These are phyloP conservation scores for Powellomyces hirtus DNA, from an alignment of 192 early-diverging fungal genomes.

Conservation along the genomic window DNA sequence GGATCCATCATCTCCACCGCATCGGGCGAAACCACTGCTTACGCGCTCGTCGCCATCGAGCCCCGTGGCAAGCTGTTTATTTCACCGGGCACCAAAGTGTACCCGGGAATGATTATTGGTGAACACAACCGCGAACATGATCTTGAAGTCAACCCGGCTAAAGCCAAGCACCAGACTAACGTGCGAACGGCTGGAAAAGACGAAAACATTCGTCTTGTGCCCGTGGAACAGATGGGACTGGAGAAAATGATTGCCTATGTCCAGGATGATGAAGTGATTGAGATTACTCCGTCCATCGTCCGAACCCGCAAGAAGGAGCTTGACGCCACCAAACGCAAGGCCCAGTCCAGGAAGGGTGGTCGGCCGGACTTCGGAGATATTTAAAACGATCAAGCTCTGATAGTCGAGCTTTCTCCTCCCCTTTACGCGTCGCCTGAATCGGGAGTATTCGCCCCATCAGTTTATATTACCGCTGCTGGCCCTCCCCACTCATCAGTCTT, in stretches of 20 bases:
- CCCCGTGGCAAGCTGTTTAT: conserved; percentile 80
- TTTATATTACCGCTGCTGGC: too few relatives aligned
- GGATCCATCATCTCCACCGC: conserved; percentile 74
- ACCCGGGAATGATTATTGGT: conserved; percentile 85
- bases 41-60: conserved; percentile 74
- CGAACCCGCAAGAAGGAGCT: conserved; percentile 74
- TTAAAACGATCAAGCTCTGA: too few relatives aligned
- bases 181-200: conserved; percentile 78
- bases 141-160: conserved; percentile 81
- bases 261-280: conserved; percentile 80
- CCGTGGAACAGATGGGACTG: conserved; percentile 63
- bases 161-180: conserved; percentile 79
- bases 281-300: conserved; percentile 73
- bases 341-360: conserved; percentile 25
- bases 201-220: conserved; percentile 68
- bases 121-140: conserved; percentile 76
- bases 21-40: conserved; percentile 64
- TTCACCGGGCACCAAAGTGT: conserved; percentile 68
- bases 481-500: too few relatives aligned
- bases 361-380: conserved; percentile 35
- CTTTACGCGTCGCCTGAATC: too few relatives aligned
- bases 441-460: too few relatives aligned
- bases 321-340: conserved; percentile 66
- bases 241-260: conserved; percentile 80
- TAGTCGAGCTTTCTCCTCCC: too few relatives aligned